A percentile compares a stretch with the other conserved stretches of the same genome.
phyloP scores from a whole-genome alignment of 1,139 yeast species.

The Suhomyces terraborum region DNA sequence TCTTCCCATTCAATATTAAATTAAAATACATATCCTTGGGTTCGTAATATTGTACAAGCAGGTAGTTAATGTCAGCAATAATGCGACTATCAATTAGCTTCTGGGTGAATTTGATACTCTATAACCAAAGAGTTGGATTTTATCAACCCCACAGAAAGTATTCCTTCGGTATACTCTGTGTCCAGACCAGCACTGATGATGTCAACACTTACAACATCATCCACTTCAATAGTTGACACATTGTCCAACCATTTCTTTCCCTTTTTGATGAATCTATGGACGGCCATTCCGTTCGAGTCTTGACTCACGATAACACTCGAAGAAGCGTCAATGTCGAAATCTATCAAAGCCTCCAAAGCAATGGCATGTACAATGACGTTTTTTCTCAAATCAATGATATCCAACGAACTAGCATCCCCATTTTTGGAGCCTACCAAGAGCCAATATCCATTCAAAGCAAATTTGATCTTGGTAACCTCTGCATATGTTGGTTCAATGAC shows the following conservation, averaged over 20 bases:
- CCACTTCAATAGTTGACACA: conserved; percentile 5
- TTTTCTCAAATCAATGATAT: conserved; percentile 62
- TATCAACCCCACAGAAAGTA: conserved; percentile 7
- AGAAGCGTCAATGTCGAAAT: conserved; percentile 49
- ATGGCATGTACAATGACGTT: conserved; percentile 33
- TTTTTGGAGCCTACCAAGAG: conserved; percentile 31
- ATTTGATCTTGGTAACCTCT: conserved; percentile 42
- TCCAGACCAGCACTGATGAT: conserved; percentile 1
- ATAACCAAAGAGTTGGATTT: conserved; percentile 3
- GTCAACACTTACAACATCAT: conserved; percentile 4
- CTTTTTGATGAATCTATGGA: conserved; percentile 47
- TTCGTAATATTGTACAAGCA: not conserved
- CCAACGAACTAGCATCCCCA: conserved; percentile 28
- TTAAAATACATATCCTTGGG: not conserved
- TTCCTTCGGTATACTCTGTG: conserved; percentile 5
- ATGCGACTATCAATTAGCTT: not conserved
- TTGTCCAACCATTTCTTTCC: conserved; percentile 41
- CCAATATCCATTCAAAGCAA: conserved; percentile 77
- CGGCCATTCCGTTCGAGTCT: conserved; percentile 18
- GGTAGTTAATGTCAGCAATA: not conserved
- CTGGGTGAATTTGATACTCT: conserved; percentile 3
- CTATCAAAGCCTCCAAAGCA: conserved; percentile 21
- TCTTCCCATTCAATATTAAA: not conserved
- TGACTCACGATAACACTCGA: conserved; percentile 39
- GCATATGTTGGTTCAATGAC: conserved; percentile 31